These are phyloP conservation scores for Spathaspora girioi DNA, from an alignment of 805 yeast genomes.

Conservation along the genomic window DNA sequence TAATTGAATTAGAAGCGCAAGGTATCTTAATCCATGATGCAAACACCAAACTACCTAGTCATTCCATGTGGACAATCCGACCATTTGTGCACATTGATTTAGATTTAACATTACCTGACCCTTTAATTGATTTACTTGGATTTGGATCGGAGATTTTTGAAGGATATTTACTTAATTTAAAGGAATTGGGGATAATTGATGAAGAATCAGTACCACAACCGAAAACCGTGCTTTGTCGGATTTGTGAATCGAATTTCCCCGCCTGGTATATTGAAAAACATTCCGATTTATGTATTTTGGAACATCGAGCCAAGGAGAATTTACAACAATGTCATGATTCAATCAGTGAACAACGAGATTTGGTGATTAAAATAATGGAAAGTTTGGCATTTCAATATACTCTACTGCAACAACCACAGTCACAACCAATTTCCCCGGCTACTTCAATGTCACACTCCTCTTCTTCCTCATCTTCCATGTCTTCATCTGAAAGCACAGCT, in stretches of 20 bases:
- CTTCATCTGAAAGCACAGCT: constrained; percentile 10
- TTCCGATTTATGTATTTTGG: constrained; percentile 80
- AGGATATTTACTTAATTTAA: constrained; percentile 61
- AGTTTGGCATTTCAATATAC: constrained; percentile 23
- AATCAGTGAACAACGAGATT: constrained; percentile 63
- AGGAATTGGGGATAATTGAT: constrained; percentile 61
- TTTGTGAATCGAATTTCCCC: constrained; percentile 88
- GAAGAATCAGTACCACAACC: constrained; percentile 74
- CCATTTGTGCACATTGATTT: constrained; percentile 66
- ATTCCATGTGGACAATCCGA: constrained; percentile 90
- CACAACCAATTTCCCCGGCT: constrained; percentile 4
- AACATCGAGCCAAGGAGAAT: constrained; percentile 76
- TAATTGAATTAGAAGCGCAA: constrained; percentile 84
- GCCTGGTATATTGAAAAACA: constrained; percentile 96
- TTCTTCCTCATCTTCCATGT: constrained; percentile 4
- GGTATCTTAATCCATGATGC: constrained; percentile 78
- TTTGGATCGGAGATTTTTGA: constrained; percentile 86
- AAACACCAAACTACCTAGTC: constrained; percentile 56
- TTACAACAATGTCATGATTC: constrained; percentile 74
- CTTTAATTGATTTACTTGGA: constrained; percentile 73
- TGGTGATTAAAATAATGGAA: constrained; percentile 44
- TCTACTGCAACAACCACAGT: background rate
- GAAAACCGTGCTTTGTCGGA: constrained; percentile 77
- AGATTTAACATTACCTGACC: constrained; percentile 65
- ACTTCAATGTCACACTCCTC: constrained; percentile 5